Evolutionary conservation across 805 yeast species (phyloP).

Genomic region (Metschnikowia lachancei): DNA sequence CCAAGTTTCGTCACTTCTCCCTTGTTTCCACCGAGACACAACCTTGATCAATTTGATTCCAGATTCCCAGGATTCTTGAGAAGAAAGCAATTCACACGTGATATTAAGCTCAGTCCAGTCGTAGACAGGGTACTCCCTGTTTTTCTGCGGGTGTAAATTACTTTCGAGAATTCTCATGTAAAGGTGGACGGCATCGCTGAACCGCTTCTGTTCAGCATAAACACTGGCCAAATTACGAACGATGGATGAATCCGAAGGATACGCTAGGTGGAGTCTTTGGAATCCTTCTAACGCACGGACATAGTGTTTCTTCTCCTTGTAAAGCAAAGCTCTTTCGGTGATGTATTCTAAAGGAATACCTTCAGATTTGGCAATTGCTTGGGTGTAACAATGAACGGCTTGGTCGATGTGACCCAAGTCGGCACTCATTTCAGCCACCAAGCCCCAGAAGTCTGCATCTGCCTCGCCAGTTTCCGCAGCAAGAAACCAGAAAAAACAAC

Average conservation of each 20-base stretch:
- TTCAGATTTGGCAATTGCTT: slow-evolving; percentile 49
- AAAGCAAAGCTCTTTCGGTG: slow-evolving; percentile 63
- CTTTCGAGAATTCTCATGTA: slow-evolving; percentile 62
- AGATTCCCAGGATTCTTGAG: slow-evolving; percentile 58
- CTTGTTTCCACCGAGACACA: slow-evolving; percentile 81
- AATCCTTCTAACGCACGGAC: slow-evolving; percentile 76
- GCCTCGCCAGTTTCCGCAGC: slow-evolving; percentile 76
- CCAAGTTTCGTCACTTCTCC: slow-evolving; percentile 58
- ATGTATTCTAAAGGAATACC: slow-evolving; percentile 39
- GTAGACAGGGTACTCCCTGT: slow-evolving; percentile 50
- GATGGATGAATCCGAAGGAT: slow-evolving; percentile 59
- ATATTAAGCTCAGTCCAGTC: slow-evolving; percentile 90
- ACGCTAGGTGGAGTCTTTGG: slow-evolving; percentile 49
- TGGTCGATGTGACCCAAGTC: slow-evolving; percentile 69
- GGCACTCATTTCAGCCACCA: slow-evolving; percentile 65
- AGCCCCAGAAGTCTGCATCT: slow-evolving; percentile 76
- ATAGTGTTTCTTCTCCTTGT: slow-evolving; percentile 60
- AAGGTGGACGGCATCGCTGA: slow-evolving; percentile 70
- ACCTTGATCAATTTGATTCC: slow-evolving; percentile 66
- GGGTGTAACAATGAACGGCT: slow-evolving; percentile 74
- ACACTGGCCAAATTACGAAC: slow-evolving; percentile 56
- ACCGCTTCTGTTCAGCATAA: slow-evolving; percentile 55
- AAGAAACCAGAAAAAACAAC: slow-evolving; percentile 77
- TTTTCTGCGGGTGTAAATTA: slow-evolving; percentile 43
- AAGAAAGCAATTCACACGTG: slow-evolving; percentile 73